Evolutionary conservation across 352 stramenopile species (phyloP).

Genomic region (Pythium aristosporum): DNA sequence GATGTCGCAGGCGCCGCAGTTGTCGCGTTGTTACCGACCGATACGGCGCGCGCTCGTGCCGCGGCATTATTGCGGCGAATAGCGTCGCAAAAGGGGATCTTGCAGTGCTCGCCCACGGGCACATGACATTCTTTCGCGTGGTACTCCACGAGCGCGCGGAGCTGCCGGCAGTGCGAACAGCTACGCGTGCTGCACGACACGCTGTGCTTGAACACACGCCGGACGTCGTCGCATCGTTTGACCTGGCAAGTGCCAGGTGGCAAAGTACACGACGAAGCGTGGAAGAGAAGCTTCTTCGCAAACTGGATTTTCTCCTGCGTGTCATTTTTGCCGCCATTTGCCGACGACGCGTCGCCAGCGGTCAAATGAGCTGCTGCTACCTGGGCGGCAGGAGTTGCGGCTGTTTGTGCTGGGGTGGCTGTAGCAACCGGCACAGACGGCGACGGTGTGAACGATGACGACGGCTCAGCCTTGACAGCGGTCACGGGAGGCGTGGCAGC

Average conservation of each 20-base stretch:
- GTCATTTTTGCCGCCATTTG: conserved; percentile 32
- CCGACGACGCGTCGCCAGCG: conserved; percentile 14
- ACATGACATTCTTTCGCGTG: conserved; percentile 76
- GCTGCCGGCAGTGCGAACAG: conserved; percentile 78
- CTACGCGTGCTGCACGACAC: conserved; percentile 61
- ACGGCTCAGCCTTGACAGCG: conserved; percentile 22
- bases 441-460: not conserved
- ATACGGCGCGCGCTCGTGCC: conserved; percentile 21
- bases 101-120: conserved; percentile 62
- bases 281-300: conserved; percentile 76
- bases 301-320: conserved; percentile 84
- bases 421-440: not conserved
- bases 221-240: conserved; percentile 87
- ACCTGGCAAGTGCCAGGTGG: conserved; percentile 65
- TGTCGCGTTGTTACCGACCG: conserved; percentile 10
- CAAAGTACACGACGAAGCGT: conserved; percentile 67
- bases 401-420: not conserved
- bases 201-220: conserved; percentile 85
- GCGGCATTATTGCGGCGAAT: conserved; percentile 61
- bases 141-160: conserved; percentile 84
- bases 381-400: not conserved
- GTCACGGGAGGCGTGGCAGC: conserved; percentile 10
- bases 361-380: not conserved
- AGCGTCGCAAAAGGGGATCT: conserved; percentile 82
- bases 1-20: conserved; percentile 13